phyloP scores from a whole-genome alignment of 2,329 filamentous ascomycete genomes.

The Metarhizium robertsii region DNA sequence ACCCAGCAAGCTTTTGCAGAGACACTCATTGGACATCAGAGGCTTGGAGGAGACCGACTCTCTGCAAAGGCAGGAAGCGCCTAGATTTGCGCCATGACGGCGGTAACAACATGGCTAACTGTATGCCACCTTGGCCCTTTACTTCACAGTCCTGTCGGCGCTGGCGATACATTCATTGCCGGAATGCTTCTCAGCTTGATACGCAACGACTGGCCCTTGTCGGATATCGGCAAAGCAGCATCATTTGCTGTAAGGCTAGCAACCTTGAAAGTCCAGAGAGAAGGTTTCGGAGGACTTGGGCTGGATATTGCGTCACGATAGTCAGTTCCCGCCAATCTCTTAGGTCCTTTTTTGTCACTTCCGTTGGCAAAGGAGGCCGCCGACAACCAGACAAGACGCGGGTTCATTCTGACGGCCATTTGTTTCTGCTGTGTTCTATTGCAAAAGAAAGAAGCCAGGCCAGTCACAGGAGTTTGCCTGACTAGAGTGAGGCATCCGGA shows the following conservation, averaged over 20 bases:
- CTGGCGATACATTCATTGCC: constrained; percentile 68
- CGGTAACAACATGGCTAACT: not conserved
- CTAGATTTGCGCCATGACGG: not conserved
- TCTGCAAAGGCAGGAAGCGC: not conserved
- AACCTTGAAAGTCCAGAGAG: constrained; percentile 3
- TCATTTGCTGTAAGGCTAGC: not conserved
- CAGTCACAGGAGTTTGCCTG: too few relatives aligned
- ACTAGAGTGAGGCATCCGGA: too few relatives aligned
- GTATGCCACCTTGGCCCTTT: not conserved
- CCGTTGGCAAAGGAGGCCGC: too few relatives aligned
- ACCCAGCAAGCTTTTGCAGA: not conserved
- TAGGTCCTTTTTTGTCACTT: too few relatives aligned
- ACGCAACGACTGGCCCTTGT: constrained; percentile 1
- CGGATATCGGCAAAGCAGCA: not conserved
- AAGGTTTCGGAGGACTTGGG: constrained; percentile 1
- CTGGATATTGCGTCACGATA: not conserved
- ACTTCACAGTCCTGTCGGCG: constrained; percentile 53
- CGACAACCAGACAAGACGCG: too few relatives aligned
- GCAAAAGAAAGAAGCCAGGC: too few relatives aligned
- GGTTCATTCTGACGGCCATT: too few relatives aligned
- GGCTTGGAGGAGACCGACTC: not conserved
- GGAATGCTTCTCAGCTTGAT: constrained; percentile 55
- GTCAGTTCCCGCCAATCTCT: not conserved
- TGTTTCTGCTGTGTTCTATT: too few relatives aligned
- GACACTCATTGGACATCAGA: not conserved